Evolutionary conservation across 129 eudicot species (phyloP), one percentile per base, ranked within the genome.

Genomic region (Escallonia rubra): DNA sequence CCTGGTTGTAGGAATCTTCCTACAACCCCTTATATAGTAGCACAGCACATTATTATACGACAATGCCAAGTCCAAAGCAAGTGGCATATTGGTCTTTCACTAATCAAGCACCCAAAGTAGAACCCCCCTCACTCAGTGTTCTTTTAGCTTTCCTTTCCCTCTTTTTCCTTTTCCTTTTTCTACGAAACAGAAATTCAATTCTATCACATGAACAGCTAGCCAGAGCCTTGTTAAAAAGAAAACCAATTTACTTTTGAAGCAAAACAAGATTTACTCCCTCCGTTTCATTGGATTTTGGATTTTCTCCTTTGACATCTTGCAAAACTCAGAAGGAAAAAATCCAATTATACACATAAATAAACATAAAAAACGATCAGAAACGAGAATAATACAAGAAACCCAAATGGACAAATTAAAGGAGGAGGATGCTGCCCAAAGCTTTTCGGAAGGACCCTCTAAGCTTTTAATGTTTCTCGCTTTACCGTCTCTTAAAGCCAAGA

Each of bases 151-250:
- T 23, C 34, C 34, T 23, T 23, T 23, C 34, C 34, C 34, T 23
- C 34, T 23, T 23, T 23, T 23, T 23, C 34, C 34, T 23, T 23
- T 23, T 1, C 34, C 1, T 23, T 44, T 15, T 15, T 7, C 62
- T 57, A 23, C 44, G 39, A 65, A 9, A 57, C 61, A 59, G 49
- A 6, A 2, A 62, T 62, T 5, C 14, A 16, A 49, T 7, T 59
- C 0, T 23, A 7, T 7, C 8, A 46, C 0, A 60, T 15, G 81
- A 80, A 72, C 98, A 89, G 70, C 98, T 89, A 13, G 98, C 87
- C 77, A 93, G 69, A 76, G 88, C 95, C 98, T 92, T 75, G 59
- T 55, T 12, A 4, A 55, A 55, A 55, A 10, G 12, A 11, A 15
- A 13, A 40, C 34, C 63, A 76, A 84, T 74, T 14, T 61, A 59